phyloP scores from a whole-genome alignment of 2,329 filamentous ascomycete species.

The Arthrobotrys entomopaga region DNA sequence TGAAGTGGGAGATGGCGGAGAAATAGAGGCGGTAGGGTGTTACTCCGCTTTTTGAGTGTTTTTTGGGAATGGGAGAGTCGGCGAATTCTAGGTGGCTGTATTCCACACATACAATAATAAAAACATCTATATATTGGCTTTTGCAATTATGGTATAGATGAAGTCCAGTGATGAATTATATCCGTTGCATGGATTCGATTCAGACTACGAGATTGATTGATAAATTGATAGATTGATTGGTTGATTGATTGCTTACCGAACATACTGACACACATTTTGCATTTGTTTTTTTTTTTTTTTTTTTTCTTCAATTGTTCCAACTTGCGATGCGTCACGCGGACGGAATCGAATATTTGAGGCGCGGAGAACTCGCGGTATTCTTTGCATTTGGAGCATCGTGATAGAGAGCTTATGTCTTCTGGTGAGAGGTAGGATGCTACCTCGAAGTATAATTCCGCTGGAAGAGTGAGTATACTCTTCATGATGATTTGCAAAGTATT shows the following conservation, averaged over 20 bases:
- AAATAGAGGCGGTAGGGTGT: slow-evolving; percentile 4
- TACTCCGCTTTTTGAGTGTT: neutral
- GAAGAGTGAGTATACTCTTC: neutral
- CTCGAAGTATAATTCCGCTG: slow-evolving; percentile 4
- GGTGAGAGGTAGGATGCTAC: neutral
- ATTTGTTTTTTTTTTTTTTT: too few relatives aligned
- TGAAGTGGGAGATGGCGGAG: neutral
- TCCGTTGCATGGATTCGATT: too few relatives aligned
- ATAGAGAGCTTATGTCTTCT: neutral
- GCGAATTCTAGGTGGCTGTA: neutral
- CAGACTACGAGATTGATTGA: too few relatives aligned
- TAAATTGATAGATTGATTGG: too few relatives aligned
- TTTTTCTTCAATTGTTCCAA: neutral
- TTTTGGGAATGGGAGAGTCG: neutral
- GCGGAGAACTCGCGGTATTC: neutral
- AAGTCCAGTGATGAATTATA: too few relatives aligned
- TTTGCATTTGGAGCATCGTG: neutral
- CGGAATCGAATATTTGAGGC: neutral
- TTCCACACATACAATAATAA: too few relatives aligned
- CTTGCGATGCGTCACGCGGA: neutral
- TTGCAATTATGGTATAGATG: too few relatives aligned
- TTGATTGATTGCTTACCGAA: neutral
- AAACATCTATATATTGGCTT: neutral
- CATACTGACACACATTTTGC: neutral
- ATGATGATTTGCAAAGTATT: neutral